Base-by-base conservation (phyloP, 768 basidiomycete genomes). In the Boletus pseudo-olivaceus region DNA sequence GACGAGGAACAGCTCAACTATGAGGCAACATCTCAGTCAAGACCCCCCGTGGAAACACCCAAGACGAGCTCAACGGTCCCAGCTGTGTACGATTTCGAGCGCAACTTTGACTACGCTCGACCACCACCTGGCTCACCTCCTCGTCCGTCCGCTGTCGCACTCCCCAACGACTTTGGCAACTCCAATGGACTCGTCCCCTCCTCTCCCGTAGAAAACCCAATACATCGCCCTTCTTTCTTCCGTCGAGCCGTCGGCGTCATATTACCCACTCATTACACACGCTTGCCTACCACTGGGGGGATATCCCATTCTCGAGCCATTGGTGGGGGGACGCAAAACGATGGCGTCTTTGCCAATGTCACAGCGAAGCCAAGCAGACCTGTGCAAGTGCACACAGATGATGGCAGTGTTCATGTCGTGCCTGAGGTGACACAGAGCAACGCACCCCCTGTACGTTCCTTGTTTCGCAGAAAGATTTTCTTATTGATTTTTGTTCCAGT, bases 261-360 rank as follows among this genome's bases (percentile, higher is more conserved):
- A 45, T 68, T 89, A 8, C 88, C 90, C 3, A 81, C 81, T 12
- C 82, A 85, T 56, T 90, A 90, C 62, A 69, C 77, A 33, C 76
- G 72, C 3, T 71, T 82, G 34, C 78, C 83, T 2, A 77, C 77
- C 19, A 66, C 72, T 9, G 72, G 72, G 0, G 68, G 69, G 6
- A 56, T 65, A 44, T 60, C 74, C 9, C 63, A 57, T 56, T 68
- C 55, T 41, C 64, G 64, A 17, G 43, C 57, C 43, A 67, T 74
- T n/a, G 90, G 90, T 32, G 85, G 85, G 7, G 90, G 89, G 1
- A 76, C 74, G 17, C 83, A 92, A 30, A 93, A 95, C 63, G 94
- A 97, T 62, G 97, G 97, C 3, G 95, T 98, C 9, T 99, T 98
- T 66, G 85, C 89, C 30, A 99, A 98, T 65, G 84, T 99, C 35